Evolutionary conservation across 208 protist species (phyloP).

Genomic region (Leishmania major): DNA sequence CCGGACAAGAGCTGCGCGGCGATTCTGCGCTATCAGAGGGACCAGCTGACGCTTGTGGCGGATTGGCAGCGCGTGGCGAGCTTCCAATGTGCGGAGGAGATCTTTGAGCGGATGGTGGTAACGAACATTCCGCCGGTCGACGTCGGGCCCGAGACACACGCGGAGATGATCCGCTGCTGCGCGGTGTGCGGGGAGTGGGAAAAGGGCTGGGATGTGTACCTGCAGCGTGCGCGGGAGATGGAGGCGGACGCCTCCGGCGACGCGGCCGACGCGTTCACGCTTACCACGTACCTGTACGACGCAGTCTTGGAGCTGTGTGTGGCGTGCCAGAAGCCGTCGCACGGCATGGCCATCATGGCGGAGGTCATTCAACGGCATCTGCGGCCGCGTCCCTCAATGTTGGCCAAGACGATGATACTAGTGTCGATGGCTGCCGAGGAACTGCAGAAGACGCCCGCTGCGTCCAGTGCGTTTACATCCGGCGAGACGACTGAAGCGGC

Average conservation of each 20-base stretch:
- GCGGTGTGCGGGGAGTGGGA: constrained; percentile 77
- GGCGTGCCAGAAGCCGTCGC: constrained; percentile 44
- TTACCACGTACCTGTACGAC: constrained; percentile 84
- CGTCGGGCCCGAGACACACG: constrained; percentile 83
- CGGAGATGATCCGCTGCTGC: constrained; percentile 92
- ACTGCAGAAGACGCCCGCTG: constrained; percentile 11
- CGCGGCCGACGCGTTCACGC: constrained; percentile 41
- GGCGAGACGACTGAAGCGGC: not conserved
- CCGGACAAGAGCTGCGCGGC: constrained; percentile 82
- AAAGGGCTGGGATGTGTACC: constrained; percentile 82
- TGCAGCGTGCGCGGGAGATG: constrained; percentile 73
- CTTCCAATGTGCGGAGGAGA: constrained; percentile 78
- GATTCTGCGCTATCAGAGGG: constrained; percentile 79
- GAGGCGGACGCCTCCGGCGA: constrained; percentile 46
- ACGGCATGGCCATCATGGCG: constrained; percentile 64
- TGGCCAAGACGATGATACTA: constrained; percentile 75
- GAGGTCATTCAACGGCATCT: constrained; percentile 79
- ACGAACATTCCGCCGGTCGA: constrained; percentile 91
- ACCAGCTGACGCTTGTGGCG: constrained; percentile 78
- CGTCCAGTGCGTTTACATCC: not conserved
- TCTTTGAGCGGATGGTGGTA: constrained; percentile 89
- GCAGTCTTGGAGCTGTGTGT: constrained; percentile 84
- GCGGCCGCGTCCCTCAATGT: constrained; percentile 66
- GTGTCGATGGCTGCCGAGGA: constrained; percentile 62
- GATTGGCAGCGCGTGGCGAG: constrained; percentile 55